phyloP scores from a whole-genome alignment of 768 basidiomycete genomes.

The Mycena vulgaris region DNA sequence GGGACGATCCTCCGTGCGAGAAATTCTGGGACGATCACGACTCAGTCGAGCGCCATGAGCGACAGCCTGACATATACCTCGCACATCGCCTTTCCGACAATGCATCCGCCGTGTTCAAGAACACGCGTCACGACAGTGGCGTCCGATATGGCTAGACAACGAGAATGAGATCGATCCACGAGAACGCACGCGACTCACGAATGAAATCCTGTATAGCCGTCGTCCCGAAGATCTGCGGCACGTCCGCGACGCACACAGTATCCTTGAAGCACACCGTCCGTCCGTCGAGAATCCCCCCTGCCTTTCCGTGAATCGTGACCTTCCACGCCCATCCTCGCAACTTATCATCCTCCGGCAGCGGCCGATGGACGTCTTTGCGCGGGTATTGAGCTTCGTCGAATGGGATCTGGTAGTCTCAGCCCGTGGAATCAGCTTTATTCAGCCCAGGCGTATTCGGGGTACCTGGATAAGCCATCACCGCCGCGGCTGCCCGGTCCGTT shows the following conservation, averaged over 20 bases:
- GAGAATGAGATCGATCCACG: background rate
- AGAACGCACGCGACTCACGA: constrained; percentile 12
- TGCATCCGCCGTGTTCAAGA: constrained; percentile 57
- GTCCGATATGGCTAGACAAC: constrained; percentile 49
- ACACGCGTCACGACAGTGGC: constrained; percentile 62
- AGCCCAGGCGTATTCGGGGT: background rate
- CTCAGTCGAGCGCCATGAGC: background rate
- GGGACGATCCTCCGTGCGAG: constrained; percentile 55
- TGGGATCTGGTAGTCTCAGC: constrained; percentile 37
- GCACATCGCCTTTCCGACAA: constrained; percentile 57
- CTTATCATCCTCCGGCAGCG: constrained; percentile 46
- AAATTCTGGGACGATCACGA: constrained; percentile 39
- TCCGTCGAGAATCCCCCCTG: constrained; percentile 52
- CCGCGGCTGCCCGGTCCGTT: constrained; percentile 29
- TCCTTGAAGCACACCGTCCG: constrained; percentile 62
- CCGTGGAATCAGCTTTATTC: background rate
- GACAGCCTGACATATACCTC: no score
- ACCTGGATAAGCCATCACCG: constrained; percentile 35
- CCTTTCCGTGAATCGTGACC: constrained; percentile 48
- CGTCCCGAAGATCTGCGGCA: constrained; percentile 56
- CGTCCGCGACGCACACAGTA: constrained; percentile 55
- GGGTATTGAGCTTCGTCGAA: constrained; percentile 42
- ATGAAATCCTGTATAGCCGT: constrained; percentile 49
- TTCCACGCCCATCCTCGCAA: constrained; percentile 55
- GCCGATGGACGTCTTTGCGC: constrained; percentile 39